A percentile compares a stretch with the other conserved stretches of the same genome.
These are phyloP conservation scores for Aureobasidium melanogenum DNA, from an alignment of 2,329 filamentous ascomycete genomes.

Conservation along the genomic window DNA sequence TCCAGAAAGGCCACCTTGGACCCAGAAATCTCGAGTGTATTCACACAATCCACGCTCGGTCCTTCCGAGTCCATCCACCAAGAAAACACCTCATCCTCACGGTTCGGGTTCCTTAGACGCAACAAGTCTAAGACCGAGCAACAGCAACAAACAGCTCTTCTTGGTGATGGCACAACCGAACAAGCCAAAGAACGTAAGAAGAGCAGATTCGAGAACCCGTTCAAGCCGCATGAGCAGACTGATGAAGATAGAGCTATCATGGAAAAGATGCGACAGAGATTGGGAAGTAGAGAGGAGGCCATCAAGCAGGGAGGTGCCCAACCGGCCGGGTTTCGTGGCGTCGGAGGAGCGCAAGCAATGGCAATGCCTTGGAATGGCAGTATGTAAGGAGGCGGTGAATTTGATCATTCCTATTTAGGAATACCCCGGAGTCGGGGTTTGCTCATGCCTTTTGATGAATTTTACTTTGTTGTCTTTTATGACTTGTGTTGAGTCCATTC, in stretches of 20 bases:
- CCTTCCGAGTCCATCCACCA: not conserved
- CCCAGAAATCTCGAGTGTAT: not conserved
- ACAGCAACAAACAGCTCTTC: not conserved
- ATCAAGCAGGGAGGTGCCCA: not conserved
- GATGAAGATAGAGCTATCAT: not conserved
- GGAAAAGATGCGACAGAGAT: not conserved
- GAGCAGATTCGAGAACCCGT: not conserved
- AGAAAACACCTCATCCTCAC: not conserved
- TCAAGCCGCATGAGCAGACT: not conserved
- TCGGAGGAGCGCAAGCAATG: not conserved
- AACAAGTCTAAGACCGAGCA: not conserved
- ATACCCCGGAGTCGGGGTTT: too few relatives aligned
- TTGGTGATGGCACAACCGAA: not conserved
- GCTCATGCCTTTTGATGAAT: not conserved
- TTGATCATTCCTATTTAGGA: not conserved
- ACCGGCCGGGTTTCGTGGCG: not conserved
- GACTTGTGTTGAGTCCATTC: not conserved
- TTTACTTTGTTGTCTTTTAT: not conserved
- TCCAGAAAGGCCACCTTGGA: not conserved
- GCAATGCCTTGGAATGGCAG: not conserved
- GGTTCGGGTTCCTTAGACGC: not conserved
- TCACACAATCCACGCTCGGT: not conserved
- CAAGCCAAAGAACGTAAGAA: not conserved
- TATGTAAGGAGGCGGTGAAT: not conserved
- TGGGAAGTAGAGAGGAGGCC: not conserved